Conservation (phyloP, 257 asterid species). For the Parsonsia alboflavescens region DNA sequence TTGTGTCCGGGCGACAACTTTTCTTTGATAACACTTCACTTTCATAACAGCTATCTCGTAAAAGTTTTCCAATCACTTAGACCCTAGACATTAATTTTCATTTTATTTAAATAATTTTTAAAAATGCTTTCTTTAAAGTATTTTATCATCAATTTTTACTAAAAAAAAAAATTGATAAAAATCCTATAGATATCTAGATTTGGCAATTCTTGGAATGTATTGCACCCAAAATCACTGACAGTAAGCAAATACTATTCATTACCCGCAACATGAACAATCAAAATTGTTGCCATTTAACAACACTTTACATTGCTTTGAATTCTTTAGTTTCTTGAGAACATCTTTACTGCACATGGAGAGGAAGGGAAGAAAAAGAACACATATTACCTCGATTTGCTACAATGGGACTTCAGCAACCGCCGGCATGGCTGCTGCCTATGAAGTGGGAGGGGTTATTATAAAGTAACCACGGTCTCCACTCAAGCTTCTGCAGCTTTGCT, state of each 20-base stretch:
- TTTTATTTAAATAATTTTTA: no score
- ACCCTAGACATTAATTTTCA: no score
- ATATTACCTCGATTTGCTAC: not conserved
- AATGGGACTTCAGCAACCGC: not conserved
- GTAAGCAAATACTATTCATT: not conserved
- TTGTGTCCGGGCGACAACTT: no score
- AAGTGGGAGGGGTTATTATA: not conserved
- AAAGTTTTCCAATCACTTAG: no score
- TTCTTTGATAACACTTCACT: not conserved
- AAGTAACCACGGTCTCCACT: not conserved
- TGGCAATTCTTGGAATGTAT: not conserved
- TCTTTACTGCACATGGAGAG: not conserved
- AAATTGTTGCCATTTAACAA: not conserved
- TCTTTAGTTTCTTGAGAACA: not conserved
- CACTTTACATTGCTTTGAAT: not conserved
- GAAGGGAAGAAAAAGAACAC: not conserved
- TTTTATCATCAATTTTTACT: no score
- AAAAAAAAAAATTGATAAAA: no score
- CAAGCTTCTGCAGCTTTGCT: constrained; percentile 61
- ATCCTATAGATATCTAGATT: no score
- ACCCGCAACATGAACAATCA: not conserved
- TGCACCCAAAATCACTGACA: not conserved
- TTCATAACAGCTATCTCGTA: no score
- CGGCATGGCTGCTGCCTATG: constrained; percentile 2
- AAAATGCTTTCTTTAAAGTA: no score